These are phyloP conservation scores for Noccaea bulbosa DNA, from an alignment of 345 rosid species.

Conservation along the genomic window DNA sequence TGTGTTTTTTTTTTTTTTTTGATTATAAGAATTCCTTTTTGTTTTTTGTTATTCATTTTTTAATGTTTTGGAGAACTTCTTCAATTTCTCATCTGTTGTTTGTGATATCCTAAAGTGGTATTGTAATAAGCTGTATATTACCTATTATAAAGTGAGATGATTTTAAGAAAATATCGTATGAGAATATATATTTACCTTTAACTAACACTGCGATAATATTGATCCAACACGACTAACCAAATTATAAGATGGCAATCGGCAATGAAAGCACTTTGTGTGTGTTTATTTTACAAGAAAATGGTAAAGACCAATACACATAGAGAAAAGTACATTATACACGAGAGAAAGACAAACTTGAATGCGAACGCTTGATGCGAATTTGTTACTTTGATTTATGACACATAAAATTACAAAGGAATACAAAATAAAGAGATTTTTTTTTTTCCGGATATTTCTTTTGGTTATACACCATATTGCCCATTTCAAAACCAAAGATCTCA, in stretches of 20 bases:
- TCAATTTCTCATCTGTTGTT: too few relatives aligned
- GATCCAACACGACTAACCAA: not conserved
- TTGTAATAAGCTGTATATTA: too few relatives aligned
- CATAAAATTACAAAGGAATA: not conserved
- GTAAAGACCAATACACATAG: not conserved
- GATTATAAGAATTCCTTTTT: too few relatives aligned
- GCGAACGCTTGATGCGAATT: slow-evolving; percentile 1
- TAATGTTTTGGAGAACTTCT: too few relatives aligned
- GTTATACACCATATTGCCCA: slow-evolving; percentile 24
- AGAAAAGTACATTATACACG: not conserved
- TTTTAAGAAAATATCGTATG: too few relatives aligned
- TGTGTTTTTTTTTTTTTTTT: too few relatives aligned
- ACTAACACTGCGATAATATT: not conserved
- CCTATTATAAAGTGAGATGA: too few relatives aligned
- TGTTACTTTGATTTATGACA: slow-evolving; percentile 19
- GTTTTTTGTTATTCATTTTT: too few relatives aligned
- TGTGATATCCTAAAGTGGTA: too few relatives aligned
- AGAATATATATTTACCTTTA: not conserved
- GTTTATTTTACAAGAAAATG: not conserved
- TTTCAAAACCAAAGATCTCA: slow-evolving; percentile 41
- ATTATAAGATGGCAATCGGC: not conserved
- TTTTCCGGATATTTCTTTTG: slow-evolving; percentile 22
- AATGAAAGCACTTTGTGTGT: not conserved
- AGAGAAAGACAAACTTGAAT: not conserved
- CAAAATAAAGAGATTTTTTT: not conserved